A percentile compares a stretch with the other conserved stretches of the same genome.
These are phyloP conservation scores for Scolecobasidium constrictum DNA, from an alignment of 2,329 filamentous ascomycete species.

Conservation along the genomic window DNA sequence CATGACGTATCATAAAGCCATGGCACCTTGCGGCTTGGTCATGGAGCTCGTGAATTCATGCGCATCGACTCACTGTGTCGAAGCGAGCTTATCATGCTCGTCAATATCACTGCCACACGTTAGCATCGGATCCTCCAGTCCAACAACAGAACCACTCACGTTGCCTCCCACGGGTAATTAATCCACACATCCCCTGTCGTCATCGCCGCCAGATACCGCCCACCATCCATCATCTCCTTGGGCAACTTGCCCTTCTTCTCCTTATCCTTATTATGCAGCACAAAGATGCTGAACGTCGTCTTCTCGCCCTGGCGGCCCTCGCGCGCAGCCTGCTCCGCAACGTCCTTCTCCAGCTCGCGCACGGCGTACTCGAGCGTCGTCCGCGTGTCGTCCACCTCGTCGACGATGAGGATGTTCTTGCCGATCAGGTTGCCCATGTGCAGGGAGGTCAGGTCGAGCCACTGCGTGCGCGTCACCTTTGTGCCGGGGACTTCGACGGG, in stretches of 20 bases:
- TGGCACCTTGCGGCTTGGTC: too few relatives aligned
- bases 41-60: too few relatives aligned
- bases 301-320: slow-evolving; percentile 57
- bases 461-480: slow-evolving; percentile 95
- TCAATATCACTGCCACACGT: slow-evolving; percentile 59
- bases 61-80: too few relatives aligned
- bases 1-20: too few relatives aligned
- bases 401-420: slow-evolving; percentile 85
- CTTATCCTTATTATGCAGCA: slow-evolving; percentile 98
- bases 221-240: slow-evolving; percentile 59
- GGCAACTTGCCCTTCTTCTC: slow-evolving; percentile 82
- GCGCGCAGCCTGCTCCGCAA: slow-evolving; percentile 66
- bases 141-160: slow-evolving; percentile 30
- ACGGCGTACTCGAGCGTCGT: slow-evolving; percentile 93
- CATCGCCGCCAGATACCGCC: slow-evolving; percentile 71
- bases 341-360: slow-evolving; percentile 87
- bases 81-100: slow-evolving; percentile 73
- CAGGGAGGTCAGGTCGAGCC: slow-evolving; percentile 81
- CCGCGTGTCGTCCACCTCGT: slow-evolving; percentile 91
- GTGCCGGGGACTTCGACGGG: slow-evolving; percentile 72
- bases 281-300: slow-evolving; percentile 90
- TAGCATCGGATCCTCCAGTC: slow-evolving; percentile 14
- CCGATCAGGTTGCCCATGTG: slow-evolving; percentile 83
- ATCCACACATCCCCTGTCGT: slow-evolving; percentile 96
- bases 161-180: slow-evolving; percentile 97